Percentiles rank a stretch among this genome's conserved stretches.
Evolutionary conservation across 148 eudicot species (phyloP).

Genomic region (Vaccinium corymbosum): DNA sequence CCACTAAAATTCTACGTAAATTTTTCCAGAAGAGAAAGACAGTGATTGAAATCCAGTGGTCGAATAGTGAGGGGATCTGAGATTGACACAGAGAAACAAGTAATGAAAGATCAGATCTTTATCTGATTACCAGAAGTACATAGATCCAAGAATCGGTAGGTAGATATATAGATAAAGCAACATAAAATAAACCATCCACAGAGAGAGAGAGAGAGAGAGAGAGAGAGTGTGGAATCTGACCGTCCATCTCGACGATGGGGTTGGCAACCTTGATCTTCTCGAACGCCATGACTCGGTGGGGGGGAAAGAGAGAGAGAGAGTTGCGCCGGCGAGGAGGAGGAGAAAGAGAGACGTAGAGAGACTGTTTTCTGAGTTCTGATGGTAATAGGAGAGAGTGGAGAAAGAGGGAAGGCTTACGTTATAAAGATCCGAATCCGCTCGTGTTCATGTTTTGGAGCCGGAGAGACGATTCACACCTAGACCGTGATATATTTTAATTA

Average conservation of each 20-base stretch:
- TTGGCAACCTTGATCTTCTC: constrained; percentile 76
- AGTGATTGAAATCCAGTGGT: background rate
- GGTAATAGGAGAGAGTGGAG: background rate
- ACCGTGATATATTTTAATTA: too few relatives aligned
- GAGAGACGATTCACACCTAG: too few relatives aligned
- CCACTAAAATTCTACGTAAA: background rate
- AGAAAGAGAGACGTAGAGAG: background rate
- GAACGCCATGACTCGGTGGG: background rate
- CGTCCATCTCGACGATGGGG: constrained; percentile 97
- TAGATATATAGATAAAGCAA: background rate
- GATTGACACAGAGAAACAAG: background rate
- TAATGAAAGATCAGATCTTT: constrained; percentile 1
- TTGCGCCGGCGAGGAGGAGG: background rate
- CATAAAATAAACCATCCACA: background rate
- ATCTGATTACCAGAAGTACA: background rate
- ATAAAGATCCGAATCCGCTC: background rate
- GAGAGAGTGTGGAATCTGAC: constrained; percentile 26
- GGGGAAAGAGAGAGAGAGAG: background rate
- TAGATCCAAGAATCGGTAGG: constrained; percentile 10
- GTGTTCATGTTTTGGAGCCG: too few relatives aligned
- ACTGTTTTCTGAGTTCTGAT: background rate
- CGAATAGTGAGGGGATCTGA: background rate
- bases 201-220: background rate
- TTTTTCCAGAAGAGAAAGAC: too few relatives aligned
- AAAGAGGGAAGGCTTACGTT: background rate